Conservation (phyloP, 306 rosid species). For the Lathyrus oleraceus region DNA sequence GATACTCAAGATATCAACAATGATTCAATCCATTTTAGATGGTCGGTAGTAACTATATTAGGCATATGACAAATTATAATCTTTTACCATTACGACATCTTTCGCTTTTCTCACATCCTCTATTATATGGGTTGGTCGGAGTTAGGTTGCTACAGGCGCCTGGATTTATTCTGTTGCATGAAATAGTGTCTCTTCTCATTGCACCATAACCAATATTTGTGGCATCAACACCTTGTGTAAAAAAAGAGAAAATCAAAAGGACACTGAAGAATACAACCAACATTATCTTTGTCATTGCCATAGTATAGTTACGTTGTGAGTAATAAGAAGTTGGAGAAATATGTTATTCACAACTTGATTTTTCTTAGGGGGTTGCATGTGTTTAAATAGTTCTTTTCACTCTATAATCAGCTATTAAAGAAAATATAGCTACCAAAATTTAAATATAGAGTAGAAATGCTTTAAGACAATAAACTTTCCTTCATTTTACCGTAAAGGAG, state of each 20-base stretch:
- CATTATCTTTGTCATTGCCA: conserved; percentile 11
- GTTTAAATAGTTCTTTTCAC: neutral
- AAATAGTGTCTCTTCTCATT: neutral
- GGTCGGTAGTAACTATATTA: neutral
- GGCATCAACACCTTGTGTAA: neutral
- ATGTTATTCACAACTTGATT: neutral
- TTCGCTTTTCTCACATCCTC: neutral
- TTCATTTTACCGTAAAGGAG: too few species aligned
- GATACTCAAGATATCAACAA: neutral
- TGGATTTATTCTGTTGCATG: neutral
- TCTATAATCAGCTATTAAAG: neutral
- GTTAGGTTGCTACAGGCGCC: neutral
- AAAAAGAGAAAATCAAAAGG: neutral
- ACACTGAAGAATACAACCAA: conserved; percentile 3
- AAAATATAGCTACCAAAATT: neutral
- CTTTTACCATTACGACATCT: neutral
- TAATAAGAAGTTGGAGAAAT: neutral
- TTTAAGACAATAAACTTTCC: too few species aligned
- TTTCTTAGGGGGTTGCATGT: neutral
- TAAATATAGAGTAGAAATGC: neutral
- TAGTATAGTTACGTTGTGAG: neutral
- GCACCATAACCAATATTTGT: neutral
- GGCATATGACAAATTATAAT: too few species aligned
- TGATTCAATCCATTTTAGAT: neutral
- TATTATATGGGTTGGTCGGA: neutral